Conservation (phyloP, 495 filamentous ascomycete species). For the Aspergillus panamensis region DNA sequence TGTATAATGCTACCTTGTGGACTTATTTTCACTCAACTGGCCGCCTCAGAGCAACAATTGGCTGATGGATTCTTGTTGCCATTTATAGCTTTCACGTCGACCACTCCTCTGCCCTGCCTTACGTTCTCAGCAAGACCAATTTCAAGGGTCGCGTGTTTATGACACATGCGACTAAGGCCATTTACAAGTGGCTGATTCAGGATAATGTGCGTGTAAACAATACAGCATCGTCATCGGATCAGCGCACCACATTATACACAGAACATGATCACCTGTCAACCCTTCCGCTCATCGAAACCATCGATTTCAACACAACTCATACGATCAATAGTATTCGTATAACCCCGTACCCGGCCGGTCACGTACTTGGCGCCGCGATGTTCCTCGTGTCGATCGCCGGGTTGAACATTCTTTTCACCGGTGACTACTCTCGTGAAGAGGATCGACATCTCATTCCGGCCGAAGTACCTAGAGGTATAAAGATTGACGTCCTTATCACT, state of each 20-base stretch:
- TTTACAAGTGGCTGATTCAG: slow-evolving; percentile 99
- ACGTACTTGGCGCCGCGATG: slow-evolving; percentile 98
- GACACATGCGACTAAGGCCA: slow-evolving; percentile 98
- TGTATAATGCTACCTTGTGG: slow-evolving; percentile 16
- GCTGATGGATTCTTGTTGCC: slow-evolving; percentile 25
- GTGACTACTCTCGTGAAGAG: slow-evolving; percentile 91
- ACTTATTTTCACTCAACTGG: neutral
- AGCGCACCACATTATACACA: slow-evolving; percentile 78
- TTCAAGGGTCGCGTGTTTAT: slow-evolving; percentile 97
- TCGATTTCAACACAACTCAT: slow-evolving; percentile 96
- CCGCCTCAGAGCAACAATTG: slow-evolving; percentile 7
- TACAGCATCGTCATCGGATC: slow-evolving; percentile 68
- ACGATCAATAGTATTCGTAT: slow-evolving; percentile 94
- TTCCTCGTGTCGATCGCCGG: slow-evolving; percentile 95
- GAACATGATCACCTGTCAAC: slow-evolving; percentile 92
- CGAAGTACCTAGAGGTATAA: slow-evolving; percentile 75
- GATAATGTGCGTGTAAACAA: slow-evolving; percentile 88
- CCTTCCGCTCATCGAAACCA: slow-evolving; percentile 90
- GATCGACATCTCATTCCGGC: slow-evolving; percentile 94
- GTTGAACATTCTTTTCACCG: slow-evolving; percentile 93
- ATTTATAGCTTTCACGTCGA: slow-evolving; percentile 85
- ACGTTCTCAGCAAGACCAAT: slow-evolving; percentile 95
- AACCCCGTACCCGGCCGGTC: slow-evolving; percentile 92
- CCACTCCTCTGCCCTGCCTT: slow-evolving; percentile 92
- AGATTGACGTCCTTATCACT: slow-evolving; percentile 93